Conservation (phyloP, 228 moss, liverwort and hornwort genomes). For the Sphagnum fallax region DNA sequence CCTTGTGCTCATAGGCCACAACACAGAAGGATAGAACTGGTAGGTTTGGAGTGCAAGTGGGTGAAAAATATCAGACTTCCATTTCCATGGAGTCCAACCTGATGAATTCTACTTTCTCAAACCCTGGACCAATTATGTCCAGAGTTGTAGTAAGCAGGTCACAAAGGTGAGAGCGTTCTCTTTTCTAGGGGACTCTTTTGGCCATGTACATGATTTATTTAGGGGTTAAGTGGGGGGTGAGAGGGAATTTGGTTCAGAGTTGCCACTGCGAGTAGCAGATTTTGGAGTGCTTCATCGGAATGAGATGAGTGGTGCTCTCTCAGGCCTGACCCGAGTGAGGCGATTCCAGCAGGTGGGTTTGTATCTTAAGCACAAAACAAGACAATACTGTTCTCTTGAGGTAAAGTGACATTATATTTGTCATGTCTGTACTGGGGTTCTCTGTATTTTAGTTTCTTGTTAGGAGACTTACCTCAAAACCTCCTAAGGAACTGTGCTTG, state of each 20-base stretch:
- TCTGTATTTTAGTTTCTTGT: not conserved
- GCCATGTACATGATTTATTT: not conserved
- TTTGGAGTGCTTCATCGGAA: constrained; percentile 98
- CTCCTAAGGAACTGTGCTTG: not conserved
- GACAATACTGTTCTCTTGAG: not conserved
- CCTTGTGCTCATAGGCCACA: not conserved
- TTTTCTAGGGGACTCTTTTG: too few relatives aligned
- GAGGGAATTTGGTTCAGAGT: constrained; percentile 28
- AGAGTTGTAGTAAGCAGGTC: too few relatives aligned
- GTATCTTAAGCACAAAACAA: not conserved
- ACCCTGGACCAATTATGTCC: too few relatives aligned
- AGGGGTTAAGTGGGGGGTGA: not conserved
- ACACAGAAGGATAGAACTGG: too few relatives aligned
- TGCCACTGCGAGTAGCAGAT: constrained; percentile 80
- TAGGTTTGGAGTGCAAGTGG: too few relatives aligned
- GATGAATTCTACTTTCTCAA: too few relatives aligned
- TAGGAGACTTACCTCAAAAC: too few relatives aligned
- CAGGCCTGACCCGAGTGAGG: constrained; percentile 89
- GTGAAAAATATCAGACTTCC: too few relatives aligned
- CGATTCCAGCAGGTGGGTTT: constrained; percentile 67
- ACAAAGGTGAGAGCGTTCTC: too few relatives aligned
- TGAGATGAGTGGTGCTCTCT: constrained; percentile 95
- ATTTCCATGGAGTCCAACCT: too few relatives aligned
- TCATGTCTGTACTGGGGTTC: too few relatives aligned
- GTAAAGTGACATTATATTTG: not conserved